Evolutionary conservation across 768 basidiomycete species (phyloP).

Genomic region (Suillus alpinus): DNA sequence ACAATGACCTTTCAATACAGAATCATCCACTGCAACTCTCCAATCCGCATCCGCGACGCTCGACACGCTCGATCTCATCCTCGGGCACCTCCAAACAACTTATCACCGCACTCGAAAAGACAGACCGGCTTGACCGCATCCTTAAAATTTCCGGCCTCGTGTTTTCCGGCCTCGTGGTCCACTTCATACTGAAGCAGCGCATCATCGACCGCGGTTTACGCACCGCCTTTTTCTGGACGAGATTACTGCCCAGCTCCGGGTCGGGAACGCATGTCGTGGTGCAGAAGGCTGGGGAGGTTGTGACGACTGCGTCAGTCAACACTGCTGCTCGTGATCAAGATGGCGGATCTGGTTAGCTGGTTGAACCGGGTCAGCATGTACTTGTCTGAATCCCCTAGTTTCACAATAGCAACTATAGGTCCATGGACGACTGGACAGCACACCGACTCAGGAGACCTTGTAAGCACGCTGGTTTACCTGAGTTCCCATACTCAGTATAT

Average conservation of each 20-base stretch:
- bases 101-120: constrained; percentile 82
- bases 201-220: constrained; percentile 76
- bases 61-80: constrained; percentile 65
- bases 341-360: neutral
- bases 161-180: constrained; percentile 82
- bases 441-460: neutral
- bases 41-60: constrained; percentile 73
- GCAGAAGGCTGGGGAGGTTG: constrained; percentile 2
- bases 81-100: constrained; percentile 81
- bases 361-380: neutral
- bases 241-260: constrained; percentile 54
- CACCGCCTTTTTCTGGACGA: constrained; percentile 87
- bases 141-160: constrained; percentile 75
- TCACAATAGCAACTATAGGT: neutral
- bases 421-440: neutral
- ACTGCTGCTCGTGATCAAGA: neutral
- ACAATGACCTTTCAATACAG: constrained; percentile 64
- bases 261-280: neutral
- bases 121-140: constrained; percentile 92
- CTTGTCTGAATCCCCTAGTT: neutral
- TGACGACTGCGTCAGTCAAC: neutral
- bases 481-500: too few relatives aligned
- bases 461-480: too few relatives aligned
- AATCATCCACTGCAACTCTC: constrained; percentile 76
- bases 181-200: constrained; percentile 86